Evolutionary conservation across 768 basidiomycete genomes (phyloP).

Genomic region (Agrocybe chaxingu): DNA sequence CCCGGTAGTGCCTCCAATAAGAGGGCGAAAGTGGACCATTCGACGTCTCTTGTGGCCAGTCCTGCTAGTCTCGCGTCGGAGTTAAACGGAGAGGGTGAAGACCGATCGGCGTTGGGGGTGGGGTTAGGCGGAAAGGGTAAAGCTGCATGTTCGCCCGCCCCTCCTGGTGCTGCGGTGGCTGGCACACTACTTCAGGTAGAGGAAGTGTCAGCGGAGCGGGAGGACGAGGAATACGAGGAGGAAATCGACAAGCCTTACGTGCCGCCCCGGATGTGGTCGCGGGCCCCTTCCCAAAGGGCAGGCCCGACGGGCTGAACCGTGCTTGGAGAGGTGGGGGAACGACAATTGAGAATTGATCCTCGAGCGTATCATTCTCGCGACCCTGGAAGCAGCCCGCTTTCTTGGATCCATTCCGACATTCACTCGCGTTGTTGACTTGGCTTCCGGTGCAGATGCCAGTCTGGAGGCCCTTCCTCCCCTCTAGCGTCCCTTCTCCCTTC

Average conservation of each 20-base stretch:
- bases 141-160: too few relatives aligned
- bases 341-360: too few relatives aligned
- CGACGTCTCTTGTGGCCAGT: constrained; percentile 4
- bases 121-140: background rate
- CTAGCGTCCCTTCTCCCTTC: background rate
- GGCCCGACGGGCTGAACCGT: too few relatives aligned
- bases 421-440: background rate
- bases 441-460: background rate
- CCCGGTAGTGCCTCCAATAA: constrained; percentile 9
- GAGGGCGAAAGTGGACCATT: constrained; percentile 15
- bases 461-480: background rate
- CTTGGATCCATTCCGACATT: background rate
- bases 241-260: constrained; percentile 1
- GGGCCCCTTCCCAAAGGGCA: background rate
- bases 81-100: background rate
- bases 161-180: too few relatives aligned
- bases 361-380: background rate
- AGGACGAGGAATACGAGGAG: background rate
- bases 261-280: background rate
- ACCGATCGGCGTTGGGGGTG: background rate
- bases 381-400: background rate
- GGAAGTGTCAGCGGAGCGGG: too few relatives aligned
- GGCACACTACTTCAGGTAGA: too few relatives aligned
- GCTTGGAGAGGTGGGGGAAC: too few relatives aligned
- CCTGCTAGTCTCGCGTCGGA: constrained; percentile 2